Evolutionary conservation across 2,329 filamentous ascomycete genomes (phyloP), one percentile per base, ranked within the genome.

Genomic region (Diaporthe vexans): DNA sequence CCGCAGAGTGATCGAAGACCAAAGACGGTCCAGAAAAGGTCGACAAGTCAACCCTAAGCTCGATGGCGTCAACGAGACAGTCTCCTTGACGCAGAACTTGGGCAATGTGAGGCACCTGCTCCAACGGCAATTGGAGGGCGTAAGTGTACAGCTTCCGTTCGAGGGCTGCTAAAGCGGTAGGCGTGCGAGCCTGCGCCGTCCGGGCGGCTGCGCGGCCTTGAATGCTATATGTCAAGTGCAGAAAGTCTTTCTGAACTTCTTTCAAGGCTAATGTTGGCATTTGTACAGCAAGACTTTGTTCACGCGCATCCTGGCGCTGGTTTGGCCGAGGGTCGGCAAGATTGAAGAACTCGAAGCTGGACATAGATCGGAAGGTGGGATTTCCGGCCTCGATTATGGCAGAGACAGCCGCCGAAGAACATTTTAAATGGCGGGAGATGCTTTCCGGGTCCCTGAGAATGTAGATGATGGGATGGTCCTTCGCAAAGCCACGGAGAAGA

Each of bases 391-490:
- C 24, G 13, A 48, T 19, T 63, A 63, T 63, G 40, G 24, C 17
- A 7, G 59, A 63, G 19, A 63, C 24, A 33, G 59, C 48, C 10
- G 17, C 48, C 24, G 19, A 17, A 48, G 59, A 9, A 5, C 40
- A 63, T 48, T 33, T 35, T 19, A 63, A 15, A 63, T 63, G 40
- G 17, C 21, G 17, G 13, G 59, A 46, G 17, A 63, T 33, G 59
- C 26, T 10, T 48, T 63, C 59, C 24, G 40, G 29, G 19, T 48
- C 59, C 40, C 59, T 48, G 40, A 63, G 59, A 89, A 89, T 89
- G 76, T 92, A 89, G 24, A 92, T 87, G 29, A 92, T 88, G 0
- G 90, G 90, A 79, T 92, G 89, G 0, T 85, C 87, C 73, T 84
- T 84, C 8, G 88, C 86, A 79, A 88, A 91, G 26, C 88, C 85